Percentiles rank a stretch among this genome's conserved stretches.
Conservation (phyloP, 495 filamentous ascomycete genomes). For the Trichoderma orchidacearum region DNA sequence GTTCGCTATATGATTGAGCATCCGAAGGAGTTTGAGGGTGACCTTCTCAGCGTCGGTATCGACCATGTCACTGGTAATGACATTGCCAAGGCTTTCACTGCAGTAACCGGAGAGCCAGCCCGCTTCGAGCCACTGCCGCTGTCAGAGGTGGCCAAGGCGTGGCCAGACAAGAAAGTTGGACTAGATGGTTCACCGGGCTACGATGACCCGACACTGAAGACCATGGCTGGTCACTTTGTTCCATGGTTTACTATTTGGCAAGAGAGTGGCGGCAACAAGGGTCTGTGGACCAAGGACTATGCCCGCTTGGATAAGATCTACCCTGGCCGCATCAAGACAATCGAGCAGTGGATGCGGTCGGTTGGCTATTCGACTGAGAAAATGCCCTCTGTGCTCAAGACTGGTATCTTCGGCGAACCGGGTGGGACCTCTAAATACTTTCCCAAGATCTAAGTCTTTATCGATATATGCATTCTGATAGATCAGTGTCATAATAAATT, state of each 20-base stretch:
- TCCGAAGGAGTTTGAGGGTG: slow-evolving; percentile 7
- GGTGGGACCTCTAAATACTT: no score
- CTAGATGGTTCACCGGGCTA: slow-evolving; percentile 9
- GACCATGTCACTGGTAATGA: slow-evolving; percentile 20
- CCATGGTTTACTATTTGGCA: slow-evolving; percentile 12
- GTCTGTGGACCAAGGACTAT: slow-evolving; percentile 19
- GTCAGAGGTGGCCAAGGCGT: slow-evolving; percentile 16
- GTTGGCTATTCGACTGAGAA: slow-evolving; percentile 8
- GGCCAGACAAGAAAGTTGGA: slow-evolving; percentile 14
- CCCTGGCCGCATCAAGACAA: slow-evolving; percentile 17
- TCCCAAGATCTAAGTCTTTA: no score
- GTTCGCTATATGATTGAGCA: slow-evolving; percentile 13
- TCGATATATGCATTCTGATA: no score
- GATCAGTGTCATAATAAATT: no score
- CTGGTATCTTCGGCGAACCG: neutral
- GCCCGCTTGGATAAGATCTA: slow-evolving; percentile 21
- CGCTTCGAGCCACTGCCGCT: slow-evolving; percentile 14
- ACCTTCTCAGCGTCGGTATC: slow-evolving; percentile 22
- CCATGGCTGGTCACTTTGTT: slow-evolving; percentile 30
- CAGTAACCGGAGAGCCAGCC: slow-evolving; percentile 23
- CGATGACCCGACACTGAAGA: slow-evolving; percentile 22
- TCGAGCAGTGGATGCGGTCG: slow-evolving; percentile 17
- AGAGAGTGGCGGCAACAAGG: slow-evolving; percentile 8
- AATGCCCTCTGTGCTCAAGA: slow-evolving; percentile 5
- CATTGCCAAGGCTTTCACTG: slow-evolving; percentile 21